Conservation (phyloP, 1,139 yeast genomes). For the Saccharomyces hybrid region DNA sequence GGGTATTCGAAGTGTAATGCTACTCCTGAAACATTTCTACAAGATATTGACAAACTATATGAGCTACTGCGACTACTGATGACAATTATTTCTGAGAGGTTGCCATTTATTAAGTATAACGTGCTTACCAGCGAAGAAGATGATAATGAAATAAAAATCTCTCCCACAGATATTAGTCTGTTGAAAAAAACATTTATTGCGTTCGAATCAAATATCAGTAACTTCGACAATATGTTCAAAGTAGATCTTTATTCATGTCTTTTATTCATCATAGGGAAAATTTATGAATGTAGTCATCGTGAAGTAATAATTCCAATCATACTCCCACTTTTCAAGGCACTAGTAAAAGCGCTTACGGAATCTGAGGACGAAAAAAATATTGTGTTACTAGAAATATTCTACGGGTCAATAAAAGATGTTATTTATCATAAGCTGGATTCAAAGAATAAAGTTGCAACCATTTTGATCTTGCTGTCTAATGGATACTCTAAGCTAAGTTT, state of each 20-base stretch:
- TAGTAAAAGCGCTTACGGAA: constrained; percentile 33
- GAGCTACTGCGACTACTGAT: constrained; percentile 70
- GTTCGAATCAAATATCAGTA: constrained; percentile 52
- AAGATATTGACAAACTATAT: constrained; percentile 66
- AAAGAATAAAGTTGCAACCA: constrained; percentile 16
- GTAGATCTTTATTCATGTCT: constrained; percentile 65
- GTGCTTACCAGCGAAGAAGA: constrained; percentile 32
- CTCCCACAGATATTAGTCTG: constrained; percentile 36
- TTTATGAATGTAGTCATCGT: constrained; percentile 33
- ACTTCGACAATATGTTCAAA: constrained; percentile 60
- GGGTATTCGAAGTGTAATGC: constrained; percentile 27
- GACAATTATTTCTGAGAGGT: constrained; percentile 50
- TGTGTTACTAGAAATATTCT: not conserved
- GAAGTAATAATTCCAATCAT: constrained; percentile 42
- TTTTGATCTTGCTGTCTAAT: constrained; percentile 14
- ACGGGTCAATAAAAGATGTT: constrained; percentile 33
- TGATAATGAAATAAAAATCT: constrained; percentile 10
- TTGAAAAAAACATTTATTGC: constrained; percentile 47
- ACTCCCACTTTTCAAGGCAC: constrained; percentile 51
- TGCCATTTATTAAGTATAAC: constrained; percentile 51
- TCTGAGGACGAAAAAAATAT: constrained; percentile 36
- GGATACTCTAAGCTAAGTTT: constrained; percentile 16
- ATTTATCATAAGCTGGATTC: constrained; percentile 14
- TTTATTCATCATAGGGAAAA: constrained; percentile 52
- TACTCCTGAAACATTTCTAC: constrained; percentile 35